Percentiles rank a stretch among this genome's conserved stretches.
phyloP scores from a whole-genome alignment of 2,329 filamentous ascomycete genomes.

The Diplodia intermedia region DNA sequence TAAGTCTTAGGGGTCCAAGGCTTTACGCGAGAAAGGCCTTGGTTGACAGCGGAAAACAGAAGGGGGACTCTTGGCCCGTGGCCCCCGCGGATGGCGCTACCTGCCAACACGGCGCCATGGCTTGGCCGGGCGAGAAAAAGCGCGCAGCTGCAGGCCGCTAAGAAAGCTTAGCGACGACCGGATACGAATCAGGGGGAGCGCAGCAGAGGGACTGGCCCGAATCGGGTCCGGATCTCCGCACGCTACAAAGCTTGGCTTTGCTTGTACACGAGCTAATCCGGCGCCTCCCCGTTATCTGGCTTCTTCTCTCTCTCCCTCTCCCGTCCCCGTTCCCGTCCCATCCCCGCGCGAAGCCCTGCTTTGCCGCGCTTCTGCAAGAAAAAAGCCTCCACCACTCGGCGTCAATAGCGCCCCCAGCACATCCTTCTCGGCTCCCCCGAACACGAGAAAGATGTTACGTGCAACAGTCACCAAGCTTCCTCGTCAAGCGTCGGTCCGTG shows the following conservation, averaged over 20 bases:
- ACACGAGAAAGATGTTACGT: not conserved
- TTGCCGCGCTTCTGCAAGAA: not conserved
- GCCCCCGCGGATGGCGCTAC: not conserved
- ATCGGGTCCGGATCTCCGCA: slow-evolving; percentile 11
- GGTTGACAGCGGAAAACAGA: no score
- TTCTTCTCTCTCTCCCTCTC: not conserved
- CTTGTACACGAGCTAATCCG: slow-evolving; percentile 10
- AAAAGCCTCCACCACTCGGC: not conserved
- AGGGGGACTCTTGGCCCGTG: not conserved
- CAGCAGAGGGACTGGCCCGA: not conserved
- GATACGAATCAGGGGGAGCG: not conserved
- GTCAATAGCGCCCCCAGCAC: not conserved
- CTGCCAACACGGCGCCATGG: not conserved
- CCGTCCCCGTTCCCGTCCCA: no score
- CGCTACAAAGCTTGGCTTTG: slow-evolving; percentile 15
- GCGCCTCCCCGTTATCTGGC: not conserved
- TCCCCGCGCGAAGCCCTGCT: no score
- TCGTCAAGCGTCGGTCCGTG: not conserved
- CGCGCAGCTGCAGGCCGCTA: not conserved
- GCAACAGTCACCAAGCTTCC: not conserved
- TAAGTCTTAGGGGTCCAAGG: not conserved
- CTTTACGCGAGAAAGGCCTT: not conserved
- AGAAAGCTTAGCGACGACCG: slow-evolving; percentile 11
- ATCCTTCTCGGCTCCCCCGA: not conserved
- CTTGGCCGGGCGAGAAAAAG: not conserved